Conservation (phyloP, 352 stramenopile species). For the Globisporangium megalacanthum region DNA sequence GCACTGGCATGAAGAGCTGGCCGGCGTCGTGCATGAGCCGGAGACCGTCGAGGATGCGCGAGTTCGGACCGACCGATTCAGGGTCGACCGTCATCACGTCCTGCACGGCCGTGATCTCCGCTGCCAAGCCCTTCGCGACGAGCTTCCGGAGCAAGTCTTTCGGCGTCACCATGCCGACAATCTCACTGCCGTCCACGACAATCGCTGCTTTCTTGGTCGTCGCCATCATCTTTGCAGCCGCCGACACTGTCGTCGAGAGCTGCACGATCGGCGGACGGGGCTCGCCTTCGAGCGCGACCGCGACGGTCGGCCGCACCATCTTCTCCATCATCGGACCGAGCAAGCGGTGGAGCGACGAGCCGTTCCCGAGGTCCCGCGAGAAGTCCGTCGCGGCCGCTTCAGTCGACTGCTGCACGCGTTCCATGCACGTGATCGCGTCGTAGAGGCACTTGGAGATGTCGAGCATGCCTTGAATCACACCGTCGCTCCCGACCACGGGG, state of each 20-base stretch:
- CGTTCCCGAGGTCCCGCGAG: conserved; percentile 63
- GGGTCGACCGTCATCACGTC: conserved; percentile 86
- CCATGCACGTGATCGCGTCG: conserved; percentile 83
- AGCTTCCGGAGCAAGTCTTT: conserved; percentile 85
- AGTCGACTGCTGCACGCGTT: conserved; percentile 83
- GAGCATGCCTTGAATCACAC: conserved; percentile 78
- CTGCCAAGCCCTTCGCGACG: conserved; percentile 74
- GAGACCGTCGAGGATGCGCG: conserved; percentile 80
- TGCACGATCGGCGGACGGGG: conserved; percentile 73
- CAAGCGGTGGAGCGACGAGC: conserved; percentile 64
- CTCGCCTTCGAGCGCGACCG: conserved; percentile 75
- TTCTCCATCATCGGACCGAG: conserved; percentile 87
- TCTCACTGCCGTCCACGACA: conserved; percentile 60
- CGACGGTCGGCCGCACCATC: conserved; percentile 84
- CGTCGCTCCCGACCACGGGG: conserved; percentile 66
- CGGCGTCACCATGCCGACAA: conserved; percentile 82
- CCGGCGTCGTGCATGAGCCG: conserved; percentile 82
- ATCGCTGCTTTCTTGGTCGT: conserved; percentile 82
- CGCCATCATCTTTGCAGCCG: conserved; percentile 81
- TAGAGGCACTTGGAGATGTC: conserved; percentile 89
- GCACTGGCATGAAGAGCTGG: conserved; percentile 82
- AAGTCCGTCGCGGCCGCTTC: conserved; percentile 76
- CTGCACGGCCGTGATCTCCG: conserved; percentile 68
- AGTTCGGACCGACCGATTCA: conserved; percentile 62
- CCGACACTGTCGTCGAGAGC: conserved; percentile 60